Percentiles rank a stretch among this genome's conserved stretches.
Evolutionary conservation across 371 early-diverging fungal species (phyloP).

Genomic region (Mucor irregularis): DNA sequence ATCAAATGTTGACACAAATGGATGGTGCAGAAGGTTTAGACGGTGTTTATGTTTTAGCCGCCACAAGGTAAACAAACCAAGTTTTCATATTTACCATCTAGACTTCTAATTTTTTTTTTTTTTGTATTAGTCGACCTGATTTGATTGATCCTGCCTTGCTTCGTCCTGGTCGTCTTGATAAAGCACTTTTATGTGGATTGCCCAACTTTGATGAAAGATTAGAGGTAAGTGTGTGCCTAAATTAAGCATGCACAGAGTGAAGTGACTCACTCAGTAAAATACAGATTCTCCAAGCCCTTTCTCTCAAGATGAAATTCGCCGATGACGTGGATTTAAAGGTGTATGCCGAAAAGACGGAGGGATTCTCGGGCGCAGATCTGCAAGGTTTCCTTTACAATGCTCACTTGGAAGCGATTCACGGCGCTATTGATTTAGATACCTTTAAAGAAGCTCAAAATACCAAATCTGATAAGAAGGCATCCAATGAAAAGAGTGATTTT

Average conservation of each 20-base stretch:
- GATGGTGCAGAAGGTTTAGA: constrained; percentile 95
- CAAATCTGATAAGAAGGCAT: constrained; percentile 21
- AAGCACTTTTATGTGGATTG: constrained; percentile 87
- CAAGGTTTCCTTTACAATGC: constrained; percentile 93
- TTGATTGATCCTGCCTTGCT: constrained; percentile 97
- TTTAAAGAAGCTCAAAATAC: constrained; percentile 45
- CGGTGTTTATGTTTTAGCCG: constrained; percentile 92
- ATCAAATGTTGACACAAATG: constrained; percentile 95
- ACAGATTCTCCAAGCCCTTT: constrained; percentile 64
- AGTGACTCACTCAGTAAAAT: neutral
- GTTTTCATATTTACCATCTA: neutral
- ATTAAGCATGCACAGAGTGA: neutral
- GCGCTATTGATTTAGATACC: constrained; percentile 54
- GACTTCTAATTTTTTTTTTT: neutral
- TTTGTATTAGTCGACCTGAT: constrained; percentile 90
- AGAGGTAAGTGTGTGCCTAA: constrained; percentile 42
- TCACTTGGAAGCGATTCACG: constrained; percentile 88
- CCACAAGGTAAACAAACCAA: constrained; percentile 68
- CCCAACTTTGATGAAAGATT: constrained; percentile 73
- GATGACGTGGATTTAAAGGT: constrained; percentile 55
- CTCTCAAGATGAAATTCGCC: constrained; percentile 67
- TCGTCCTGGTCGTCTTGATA: constrained; percentile 98
- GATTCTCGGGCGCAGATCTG: constrained; percentile 91
- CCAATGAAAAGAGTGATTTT: constrained; percentile 33
- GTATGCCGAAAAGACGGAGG: constrained; percentile 70